Percentiles rank a stretch among this genome's conserved stretches.
phyloP scores from a whole-genome alignment of 371 early-diverging fungal genomes.

The Rhizomucor miehei region DNA sequence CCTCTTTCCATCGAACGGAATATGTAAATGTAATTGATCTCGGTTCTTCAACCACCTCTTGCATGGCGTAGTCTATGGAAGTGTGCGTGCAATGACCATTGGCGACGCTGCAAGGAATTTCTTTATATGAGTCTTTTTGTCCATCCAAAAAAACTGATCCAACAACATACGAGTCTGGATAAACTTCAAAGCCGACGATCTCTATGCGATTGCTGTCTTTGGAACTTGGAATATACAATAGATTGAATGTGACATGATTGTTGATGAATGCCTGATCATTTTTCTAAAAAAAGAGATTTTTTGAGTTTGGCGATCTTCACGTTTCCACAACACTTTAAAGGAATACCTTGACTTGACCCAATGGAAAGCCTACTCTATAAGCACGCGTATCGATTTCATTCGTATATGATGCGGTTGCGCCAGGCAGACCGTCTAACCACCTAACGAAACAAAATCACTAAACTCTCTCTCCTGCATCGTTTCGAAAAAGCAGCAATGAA shows the following conservation, averaged over 20 bases:
- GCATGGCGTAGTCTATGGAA: constrained; percentile 34
- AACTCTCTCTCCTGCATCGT: too few species aligned
- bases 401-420: constrained; percentile 48
- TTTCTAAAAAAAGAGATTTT: constrained; percentile 9
- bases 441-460: constrained; percentile 8
- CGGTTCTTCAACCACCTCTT: constrained; percentile 28
- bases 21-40: constrained; percentile 34
- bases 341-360: constrained; percentile 31
- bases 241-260: constrained; percentile 44
- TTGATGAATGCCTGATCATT: constrained; percentile 30
- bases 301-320: background rate
- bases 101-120: constrained; percentile 18
- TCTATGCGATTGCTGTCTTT: constrained; percentile 14
- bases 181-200: constrained; percentile 45
- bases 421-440: constrained; percentile 42
- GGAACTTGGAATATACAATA: constrained; percentile 20
- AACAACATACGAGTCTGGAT: constrained; percentile 44
- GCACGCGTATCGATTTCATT: constrained; percentile 42
- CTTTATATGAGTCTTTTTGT: background rate
- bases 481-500: too few species aligned
- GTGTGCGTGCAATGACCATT: constrained; percentile 36
- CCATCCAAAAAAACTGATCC: background rate
- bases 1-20: constrained; percentile 46
- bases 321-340: background rate
- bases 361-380: constrained; percentile 46